phyloP scores from a whole-genome alignment of 176 grass and related monocot genomes.

The Thalia dealbata region DNA sequence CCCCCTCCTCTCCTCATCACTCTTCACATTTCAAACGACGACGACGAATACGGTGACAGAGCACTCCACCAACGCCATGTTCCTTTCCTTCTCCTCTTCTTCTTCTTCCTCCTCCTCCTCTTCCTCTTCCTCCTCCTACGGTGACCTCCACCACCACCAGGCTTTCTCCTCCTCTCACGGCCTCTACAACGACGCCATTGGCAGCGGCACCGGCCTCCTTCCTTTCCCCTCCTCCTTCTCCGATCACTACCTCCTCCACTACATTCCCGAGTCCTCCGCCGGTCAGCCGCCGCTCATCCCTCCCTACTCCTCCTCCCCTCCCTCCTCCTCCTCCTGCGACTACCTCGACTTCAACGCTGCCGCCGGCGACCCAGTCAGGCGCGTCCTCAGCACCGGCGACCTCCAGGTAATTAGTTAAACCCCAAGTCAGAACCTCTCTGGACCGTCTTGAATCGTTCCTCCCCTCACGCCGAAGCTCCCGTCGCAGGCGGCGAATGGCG shows the following conservation, averaged over 20 bases:
- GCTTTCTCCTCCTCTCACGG: slow-evolving; percentile 31
- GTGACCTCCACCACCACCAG: slow-evolving; percentile 25
- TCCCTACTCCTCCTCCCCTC: slow-evolving; percentile 31
- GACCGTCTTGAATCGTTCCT: neutral
- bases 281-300: slow-evolving; percentile 16
- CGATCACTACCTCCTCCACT: slow-evolving; percentile 29
- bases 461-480: neutral
- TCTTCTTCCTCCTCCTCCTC: neutral
- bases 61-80: slow-evolving; percentile 29
- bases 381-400: slow-evolving; percentile 79
- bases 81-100: slow-evolving; percentile 34
- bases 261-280: slow-evolving; percentile 12
- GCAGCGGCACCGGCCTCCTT: slow-evolving; percentile 8
- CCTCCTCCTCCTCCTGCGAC: slow-evolving; percentile 61
- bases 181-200: slow-evolving; percentile 29
- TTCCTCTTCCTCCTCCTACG: slow-evolving; percentile 1
- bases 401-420: slow-evolving; percentile 66
- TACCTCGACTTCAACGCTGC: slow-evolving; percentile 49
- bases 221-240: slow-evolving; percentile 32
- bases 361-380: slow-evolving; percentile 38
- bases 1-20: neutral
- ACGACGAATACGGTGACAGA: too few species aligned
- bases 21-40: neutral
- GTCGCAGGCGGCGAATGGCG: slow-evolving; percentile 55
- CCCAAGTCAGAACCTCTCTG: neutral